Base-by-base conservation (phyloP, 2,329 filamentous ascomycete species). In the Trichoderma oligosporum region DNA sequence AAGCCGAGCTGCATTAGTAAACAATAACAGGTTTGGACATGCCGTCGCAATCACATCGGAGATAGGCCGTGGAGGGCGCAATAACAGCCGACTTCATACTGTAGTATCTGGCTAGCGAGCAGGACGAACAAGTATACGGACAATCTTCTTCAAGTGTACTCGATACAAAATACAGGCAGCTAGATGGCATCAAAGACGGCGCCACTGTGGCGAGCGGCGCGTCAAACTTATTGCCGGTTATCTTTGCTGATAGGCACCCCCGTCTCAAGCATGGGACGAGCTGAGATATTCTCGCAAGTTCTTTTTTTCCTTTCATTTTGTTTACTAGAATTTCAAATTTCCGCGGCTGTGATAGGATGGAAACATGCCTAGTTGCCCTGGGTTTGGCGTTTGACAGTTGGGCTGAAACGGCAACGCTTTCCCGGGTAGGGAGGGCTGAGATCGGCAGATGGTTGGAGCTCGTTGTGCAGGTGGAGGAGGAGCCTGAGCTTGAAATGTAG, bases 371-470 rank as follows among this genome's bases (percentile, higher is more conserved):
- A 22, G 36, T 41, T 16, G 25, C 35, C 36, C 25, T 41, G 48
- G 36, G 25, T 20, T 12, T 52, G 36, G 48, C 25, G 24, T 38
- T 46, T 22, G 51, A 55, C 24, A 25, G 29, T 16, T 38, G 41
- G 39, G 14, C 33, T 35, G 4, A 29, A 16, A 46, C 24, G 41
- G 41, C 51, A 55, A n/a, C n/a, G 51, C 31, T 22, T 46, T 46
- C 51, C 41, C 51, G 51, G 51, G 31, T 22, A 29, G 31, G 31
- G 29, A 45, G n/a, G 41, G 31, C 38, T 38, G 11, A 22, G 24
- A 5, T 24, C 48, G 41, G 31, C 33, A 36, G 41, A 46, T 45
- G 31, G 51, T 55, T 55, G 52, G 52, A 22, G 36, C 14, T 38
- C 22, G 18, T 55, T 24, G 38, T 55, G 52, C 41, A 38, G 25